Base-by-base conservation (phyloP, 1,139 yeast genomes). In the Candida gigantensis region DNA sequence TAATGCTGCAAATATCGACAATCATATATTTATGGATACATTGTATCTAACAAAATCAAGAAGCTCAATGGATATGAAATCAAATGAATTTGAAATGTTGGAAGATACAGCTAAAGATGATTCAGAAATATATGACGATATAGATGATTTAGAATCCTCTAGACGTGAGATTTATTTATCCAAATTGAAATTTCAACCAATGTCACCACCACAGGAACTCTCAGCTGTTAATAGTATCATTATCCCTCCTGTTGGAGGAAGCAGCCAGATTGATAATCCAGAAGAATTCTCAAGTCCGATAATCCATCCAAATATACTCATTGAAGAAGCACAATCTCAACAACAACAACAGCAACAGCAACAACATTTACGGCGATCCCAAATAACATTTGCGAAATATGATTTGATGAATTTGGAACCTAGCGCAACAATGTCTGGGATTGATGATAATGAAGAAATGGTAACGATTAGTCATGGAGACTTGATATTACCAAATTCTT, bases 241-340 rank as follows among this genome's bases (percentile, higher is more conserved):
- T 7, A 41, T 45, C 13, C 48, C 49, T 4, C 48, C 49, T 9
- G 40, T 45, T 14, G 45, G 46, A 10, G 21, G 38, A 5, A 36
- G 30, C 17, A 35, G 26, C 15, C 32, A 20, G 11, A 30, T 35
- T 20, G 24, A 28, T 4, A 25, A 43, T 32, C 47, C 45, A 3
- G 34, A 31, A 24, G 19, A 34, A 14, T 45, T 35, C 28, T 21
- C 42, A 3, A 39, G 39, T 24, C 18, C 46, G 8, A 39, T 43
- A n/a, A 31, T 42, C 5, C 49, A 45, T 32, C 46, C 48, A 12
- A 44, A 44, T 25, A 41, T 39, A 15, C 31, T 18, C 17, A 26
- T 19, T 10, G 25, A 29, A 8, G 19, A 29, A 29, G 18, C 11
- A n/a, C n/a, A n/a, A n/a, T n/a, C n/a, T n/a, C n/a, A n/a, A 11